Evolutionary conservation across 2,329 filamentous ascomycete species (phyloP).

Genomic region (Bipolaris cookei): DNA sequence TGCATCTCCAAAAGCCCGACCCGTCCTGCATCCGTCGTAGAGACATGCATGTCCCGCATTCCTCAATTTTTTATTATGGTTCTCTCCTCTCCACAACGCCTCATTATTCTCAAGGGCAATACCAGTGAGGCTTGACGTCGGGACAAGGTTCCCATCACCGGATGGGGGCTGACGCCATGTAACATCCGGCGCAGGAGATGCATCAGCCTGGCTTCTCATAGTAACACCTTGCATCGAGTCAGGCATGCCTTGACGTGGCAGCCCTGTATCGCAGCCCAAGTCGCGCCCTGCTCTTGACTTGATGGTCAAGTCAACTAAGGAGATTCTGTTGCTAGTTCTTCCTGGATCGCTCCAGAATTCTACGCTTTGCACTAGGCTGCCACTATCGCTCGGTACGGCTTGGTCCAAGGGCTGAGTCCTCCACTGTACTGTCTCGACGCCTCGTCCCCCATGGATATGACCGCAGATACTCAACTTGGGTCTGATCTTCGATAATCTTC

Average conservation of each 20-base stretch:
- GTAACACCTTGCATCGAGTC: constrained; percentile 15
- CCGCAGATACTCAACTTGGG: constrained; percentile 73
- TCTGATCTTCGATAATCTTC: constrained; percentile 64
- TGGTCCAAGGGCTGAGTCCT: constrained; percentile 40
- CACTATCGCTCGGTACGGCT: constrained; percentile 4
- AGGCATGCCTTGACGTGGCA: constrained; percentile 36
- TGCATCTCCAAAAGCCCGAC: constrained; percentile 15
- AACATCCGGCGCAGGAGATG: constrained; percentile 2
- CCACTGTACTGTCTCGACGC: constrained; percentile 69
- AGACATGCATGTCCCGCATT: constrained; percentile 21
- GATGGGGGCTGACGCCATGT: constrained; percentile 25
- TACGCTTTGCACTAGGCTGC: constrained; percentile 54
- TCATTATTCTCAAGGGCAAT: constrained; percentile 29
- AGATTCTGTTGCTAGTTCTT: constrained; percentile 64
- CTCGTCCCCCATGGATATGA: constrained; percentile 73
- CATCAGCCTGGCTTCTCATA: constrained; percentile 30
- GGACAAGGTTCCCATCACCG: constrained; percentile 28
- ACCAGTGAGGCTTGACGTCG: constrained; percentile 29
- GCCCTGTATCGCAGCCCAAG: constrained; percentile 37
- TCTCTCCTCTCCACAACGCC: constrained; percentile 24
- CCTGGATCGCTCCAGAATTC: constrained; percentile 67
- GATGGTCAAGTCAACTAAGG: constrained; percentile 65
- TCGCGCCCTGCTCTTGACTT: constrained; percentile 45
- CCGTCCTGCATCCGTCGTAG: constrained; percentile 1
- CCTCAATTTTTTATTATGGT: constrained; percentile 13